phyloP scores from a whole-genome alignment of 495 filamentous ascomycete species.

The Friedmanniomyces endolithicus region DNA sequence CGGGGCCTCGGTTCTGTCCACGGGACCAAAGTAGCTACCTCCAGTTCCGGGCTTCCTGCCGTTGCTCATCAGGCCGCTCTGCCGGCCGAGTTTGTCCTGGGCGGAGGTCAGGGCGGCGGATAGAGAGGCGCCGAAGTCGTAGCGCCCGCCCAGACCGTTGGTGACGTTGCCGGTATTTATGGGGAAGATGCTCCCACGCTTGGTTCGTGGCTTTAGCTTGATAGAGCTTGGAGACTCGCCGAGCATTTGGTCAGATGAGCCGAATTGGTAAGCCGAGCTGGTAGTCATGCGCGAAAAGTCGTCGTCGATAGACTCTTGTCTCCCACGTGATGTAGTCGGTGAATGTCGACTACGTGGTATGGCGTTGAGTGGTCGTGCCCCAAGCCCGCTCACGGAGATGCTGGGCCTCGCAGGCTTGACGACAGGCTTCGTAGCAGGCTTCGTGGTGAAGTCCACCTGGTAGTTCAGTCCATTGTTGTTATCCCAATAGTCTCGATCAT shows the following conservation, averaged over 20 bases:
- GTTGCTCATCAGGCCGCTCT: conserved; percentile 31
- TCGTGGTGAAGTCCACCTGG: conserved; percentile 82
- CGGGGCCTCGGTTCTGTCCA: conserved; percentile 12
- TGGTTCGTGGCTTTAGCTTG: conserved; percentile 29
- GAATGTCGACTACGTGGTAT: conserved; percentile 66
- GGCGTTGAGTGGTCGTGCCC: conserved; percentile 43
- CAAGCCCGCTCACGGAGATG: conserved; percentile 36
- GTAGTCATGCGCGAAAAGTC: conserved; percentile 52
- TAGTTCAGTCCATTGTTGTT: conserved; percentile 80
- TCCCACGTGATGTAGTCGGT: conserved; percentile 43
- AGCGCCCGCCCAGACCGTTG: conserved; percentile 78
- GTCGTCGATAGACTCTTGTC: conserved; percentile 48
- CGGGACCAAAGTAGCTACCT: conserved; percentile 22
- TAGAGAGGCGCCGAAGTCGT: conserved; percentile 85
- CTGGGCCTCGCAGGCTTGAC: conserved; percentile 44
- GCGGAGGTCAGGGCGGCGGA: conserved; percentile 65
- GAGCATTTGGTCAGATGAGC: conserved; percentile 42
- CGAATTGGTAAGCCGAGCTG: conserved; percentile 36
- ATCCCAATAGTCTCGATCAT: conserved; percentile 86
- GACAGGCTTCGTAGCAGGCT: conserved; percentile 47
- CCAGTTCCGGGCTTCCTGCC: conserved; percentile 1
- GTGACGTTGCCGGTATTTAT: conserved; percentile 38
- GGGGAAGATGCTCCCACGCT: conserved; percentile 20
- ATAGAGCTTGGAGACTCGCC: conserved; percentile 36
- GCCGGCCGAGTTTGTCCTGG: conserved; percentile 40